Base-by-base conservation (phyloP, 352 stramenopile genomes). In the Phytopythium litorale region DNA sequence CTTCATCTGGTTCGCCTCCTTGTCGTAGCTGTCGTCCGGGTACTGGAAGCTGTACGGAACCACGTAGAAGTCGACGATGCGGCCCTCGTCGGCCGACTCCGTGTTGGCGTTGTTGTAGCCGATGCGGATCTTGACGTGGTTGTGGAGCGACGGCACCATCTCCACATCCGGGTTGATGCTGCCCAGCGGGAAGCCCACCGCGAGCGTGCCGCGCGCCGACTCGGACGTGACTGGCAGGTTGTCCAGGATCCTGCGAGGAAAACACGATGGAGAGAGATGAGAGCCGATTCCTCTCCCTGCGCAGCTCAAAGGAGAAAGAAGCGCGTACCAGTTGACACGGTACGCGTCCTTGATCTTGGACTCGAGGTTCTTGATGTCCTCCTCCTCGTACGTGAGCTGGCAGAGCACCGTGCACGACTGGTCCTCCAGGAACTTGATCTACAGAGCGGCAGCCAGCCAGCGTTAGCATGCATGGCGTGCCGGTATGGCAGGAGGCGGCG, bases 41-140 rank as follows among this genome's bases (percentile, higher is more conserved):
- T 99, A 98, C 42, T 97, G 78, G 54, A 99, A 92, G 66, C 92
- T 98, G 76, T 98, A 98, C 5, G 98, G 97, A 64, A 99, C 89
- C 25, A 99, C 95, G 56, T 96, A 90, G 73, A 99, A 99, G 60
- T 98, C 98, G 19, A 99, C 98, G 58, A 99, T 98, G 64, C 96
- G 96, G 57, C 97, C 96, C 60, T 96, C 79, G 42, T 91, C 97
- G 63, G 60, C 68, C 61, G 58, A 81, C 60, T 73, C 80, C 18
- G 64, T 79, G 60, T 67, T 85, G 35, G 77, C 71, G 51, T 89
- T 88, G 78, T 99, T 98, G 75, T 99, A 99, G 58, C 96, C 89
- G 60, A 99, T 96, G 60, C 97, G 92, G 75, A 99, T 99, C 75
- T 98, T 98, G 23, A 99, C 88, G 84, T 99, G 98, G 83, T 99